Evolutionary conservation across 2,329 filamentous ascomycete species (phyloP).

Genomic region (Fusarium devonianum): DNA sequence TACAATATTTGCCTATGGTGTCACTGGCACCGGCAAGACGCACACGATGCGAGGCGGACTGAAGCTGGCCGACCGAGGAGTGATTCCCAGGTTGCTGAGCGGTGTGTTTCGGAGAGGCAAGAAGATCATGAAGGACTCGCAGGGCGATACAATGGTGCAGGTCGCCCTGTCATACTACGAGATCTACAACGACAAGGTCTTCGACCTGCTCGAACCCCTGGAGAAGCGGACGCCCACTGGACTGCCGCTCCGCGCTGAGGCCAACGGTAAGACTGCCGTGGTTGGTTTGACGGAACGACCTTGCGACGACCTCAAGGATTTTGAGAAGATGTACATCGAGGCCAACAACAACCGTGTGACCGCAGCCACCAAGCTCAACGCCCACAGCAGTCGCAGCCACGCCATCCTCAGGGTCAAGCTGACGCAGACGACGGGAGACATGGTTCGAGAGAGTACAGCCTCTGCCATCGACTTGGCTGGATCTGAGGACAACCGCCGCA

Average conservation of each 20-base stretch:
- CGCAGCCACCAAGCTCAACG: constrained; percentile 89
- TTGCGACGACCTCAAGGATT: constrained; percentile 87
- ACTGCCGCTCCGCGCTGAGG: constrained; percentile 83
- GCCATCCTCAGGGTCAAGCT: constrained; percentile 92
- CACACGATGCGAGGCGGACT: constrained; percentile 95
- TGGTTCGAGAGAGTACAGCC: constrained; percentile 78
- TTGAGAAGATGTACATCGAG: constrained; percentile 88
- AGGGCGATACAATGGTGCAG: constrained; percentile 72
- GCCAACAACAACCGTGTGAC: constrained; percentile 91
- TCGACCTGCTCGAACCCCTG: constrained; percentile 84
- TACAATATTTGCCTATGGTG: constrained; percentile 91
- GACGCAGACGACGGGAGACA: constrained; percentile 74
- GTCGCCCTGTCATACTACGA: constrained; percentile 92
- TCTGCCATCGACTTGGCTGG: constrained; percentile 95
- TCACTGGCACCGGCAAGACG: constrained; percentile 93
- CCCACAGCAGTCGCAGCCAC: constrained; percentile 88
- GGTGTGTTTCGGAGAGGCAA: constrained; percentile 84
- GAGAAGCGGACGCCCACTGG: constrained; percentile 86
- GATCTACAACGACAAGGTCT: constrained; percentile 97
- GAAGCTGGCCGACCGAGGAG: constrained; percentile 82
- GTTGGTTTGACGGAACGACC: constrained; percentile 84
- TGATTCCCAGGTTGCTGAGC: constrained; percentile 86
- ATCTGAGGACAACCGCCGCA: constrained; percentile 93
- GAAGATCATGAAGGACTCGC: constrained; percentile 82
- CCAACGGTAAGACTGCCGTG: constrained; percentile 85